These are phyloP conservation scores for Erigeron canadensis DNA, from an alignment of 129 eudicot genomes.

Conservation along the genomic window DNA sequence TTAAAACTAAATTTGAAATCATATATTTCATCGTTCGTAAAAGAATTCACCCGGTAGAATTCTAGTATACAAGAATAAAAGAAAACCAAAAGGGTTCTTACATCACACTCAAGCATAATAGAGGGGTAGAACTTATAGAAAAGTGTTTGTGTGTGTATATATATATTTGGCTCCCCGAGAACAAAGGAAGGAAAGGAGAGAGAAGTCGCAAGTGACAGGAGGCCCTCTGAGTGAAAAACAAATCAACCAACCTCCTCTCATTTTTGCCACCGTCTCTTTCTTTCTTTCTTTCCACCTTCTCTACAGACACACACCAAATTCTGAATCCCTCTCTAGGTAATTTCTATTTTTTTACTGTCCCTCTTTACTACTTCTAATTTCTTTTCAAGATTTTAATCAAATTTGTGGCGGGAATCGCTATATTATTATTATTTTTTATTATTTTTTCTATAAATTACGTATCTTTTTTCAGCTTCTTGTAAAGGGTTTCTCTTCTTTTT, in stretches of 20 bases:
- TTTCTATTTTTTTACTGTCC: not conserved
- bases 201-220: not conserved
- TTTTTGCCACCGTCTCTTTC: not conserved
- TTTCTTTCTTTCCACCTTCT: not conserved
- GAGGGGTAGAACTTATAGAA: no score
- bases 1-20: no score
- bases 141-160: no score
- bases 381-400: conserved; percentile 10
- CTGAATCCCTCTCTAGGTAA: conserved; percentile 1
- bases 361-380: not conserved
- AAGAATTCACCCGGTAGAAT: no score
- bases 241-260: not conserved
- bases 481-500: not conserved
- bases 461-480: not conserved
- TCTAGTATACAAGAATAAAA: no score
- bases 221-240: not conserved
- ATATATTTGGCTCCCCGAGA: no score
- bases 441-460: not conserved
- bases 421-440: conserved; percentile 6
- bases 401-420: conserved; percentile 41
- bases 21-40: no score
- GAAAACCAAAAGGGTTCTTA: no score
- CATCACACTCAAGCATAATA: no score
- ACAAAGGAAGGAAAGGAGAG: no score
- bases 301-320: not conserved